Evolutionary conservation across 257 asterid genomes (phyloP).

Genomic region (Salvia rosmarinus): DNA sequence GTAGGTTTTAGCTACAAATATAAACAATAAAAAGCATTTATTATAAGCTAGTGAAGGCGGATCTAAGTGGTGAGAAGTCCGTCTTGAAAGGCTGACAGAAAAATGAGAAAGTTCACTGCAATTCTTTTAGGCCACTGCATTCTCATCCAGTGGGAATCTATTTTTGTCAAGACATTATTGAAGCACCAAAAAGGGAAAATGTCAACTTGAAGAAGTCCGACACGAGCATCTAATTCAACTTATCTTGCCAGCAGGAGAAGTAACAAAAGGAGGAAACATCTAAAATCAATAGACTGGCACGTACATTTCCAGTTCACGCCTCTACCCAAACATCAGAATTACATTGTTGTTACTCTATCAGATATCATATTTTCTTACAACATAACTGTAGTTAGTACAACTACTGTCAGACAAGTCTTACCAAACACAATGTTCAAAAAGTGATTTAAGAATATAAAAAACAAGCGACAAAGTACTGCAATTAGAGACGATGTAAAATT

Average conservation of each 20-base stretch:
- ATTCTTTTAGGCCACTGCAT: conserved; percentile 12
- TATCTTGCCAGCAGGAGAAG: conserved; percentile 15
- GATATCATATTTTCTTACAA: conserved; percentile 16
- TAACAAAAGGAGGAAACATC: background rate
- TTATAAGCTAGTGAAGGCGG: too few relatives aligned
- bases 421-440: conserved; percentile 1
- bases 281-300: background rate
- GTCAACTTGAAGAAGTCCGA: conserved; percentile 15
- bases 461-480: conserved; percentile 9
- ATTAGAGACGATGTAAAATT: conserved; percentile 5
- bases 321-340: conserved; percentile 10
- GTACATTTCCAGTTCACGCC: background rate
- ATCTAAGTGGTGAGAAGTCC: conserved; percentile 9
- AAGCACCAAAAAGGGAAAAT: background rate
- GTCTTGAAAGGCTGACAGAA: conserved; percentile 18
- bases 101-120: background rate
- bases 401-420: conserved; percentile 16
- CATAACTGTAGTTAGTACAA: conserved; percentile 5
- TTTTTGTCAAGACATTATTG: conserved; percentile 10
- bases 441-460: conserved; percentile 3
- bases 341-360: background rate
- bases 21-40: too few relatives aligned
- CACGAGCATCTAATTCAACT: conserved; percentile 20
- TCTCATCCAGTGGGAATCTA: background rate
- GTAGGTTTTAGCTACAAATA: conserved; percentile 15